phyloP scores from a whole-genome alignment of 2,329 filamentous ascomycete species.

The Phyllosticta capitalensis region DNA sequence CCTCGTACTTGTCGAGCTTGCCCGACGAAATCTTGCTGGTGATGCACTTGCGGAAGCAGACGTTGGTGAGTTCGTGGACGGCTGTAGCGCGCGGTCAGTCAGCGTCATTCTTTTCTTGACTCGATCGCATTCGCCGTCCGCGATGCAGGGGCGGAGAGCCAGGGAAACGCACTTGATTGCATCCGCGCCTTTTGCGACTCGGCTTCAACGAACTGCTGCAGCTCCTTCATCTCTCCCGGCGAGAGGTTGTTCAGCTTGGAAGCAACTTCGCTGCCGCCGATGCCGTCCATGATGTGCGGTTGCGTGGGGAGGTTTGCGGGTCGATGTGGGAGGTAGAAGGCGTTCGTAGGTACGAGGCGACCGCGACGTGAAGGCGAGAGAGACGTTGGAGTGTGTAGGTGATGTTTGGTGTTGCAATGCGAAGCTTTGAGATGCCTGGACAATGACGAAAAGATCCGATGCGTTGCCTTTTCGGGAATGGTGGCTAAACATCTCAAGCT shows the following conservation, averaged over 20 bases:
- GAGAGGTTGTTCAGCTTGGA: constrained; percentile 63
- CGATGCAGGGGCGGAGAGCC: not conserved
- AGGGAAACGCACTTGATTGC: constrained; percentile 31
- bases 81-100: constrained; percentile 30
- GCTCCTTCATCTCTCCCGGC: constrained; percentile 74
- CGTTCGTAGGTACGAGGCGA: not conserved
- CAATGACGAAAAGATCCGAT: not conserved
- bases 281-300: not conserved
- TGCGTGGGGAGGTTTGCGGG: not conserved
- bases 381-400: not conserved
- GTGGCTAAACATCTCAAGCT: not conserved
- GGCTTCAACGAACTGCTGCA: constrained; percentile 75
- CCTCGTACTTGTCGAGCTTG: constrained; percentile 67
- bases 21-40: constrained; percentile 58
- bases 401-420: not conserved
- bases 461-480: not conserved
- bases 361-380: not conserved
- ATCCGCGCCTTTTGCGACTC: constrained; percentile 79
- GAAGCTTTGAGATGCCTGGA: not conserved
- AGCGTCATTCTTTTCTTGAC: constrained; percentile 14
- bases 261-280: constrained; percentile 29
- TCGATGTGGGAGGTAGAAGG: not conserved
- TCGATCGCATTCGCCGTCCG: too few species aligned
- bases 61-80: constrained; percentile 60
- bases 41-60: constrained; percentile 94